Evolutionary conservation across 2,329 filamentous ascomycete genomes (phyloP), one percentile per base, ranked within the genome.

Genomic region (Annulohypoxylon truncatum): DNA sequence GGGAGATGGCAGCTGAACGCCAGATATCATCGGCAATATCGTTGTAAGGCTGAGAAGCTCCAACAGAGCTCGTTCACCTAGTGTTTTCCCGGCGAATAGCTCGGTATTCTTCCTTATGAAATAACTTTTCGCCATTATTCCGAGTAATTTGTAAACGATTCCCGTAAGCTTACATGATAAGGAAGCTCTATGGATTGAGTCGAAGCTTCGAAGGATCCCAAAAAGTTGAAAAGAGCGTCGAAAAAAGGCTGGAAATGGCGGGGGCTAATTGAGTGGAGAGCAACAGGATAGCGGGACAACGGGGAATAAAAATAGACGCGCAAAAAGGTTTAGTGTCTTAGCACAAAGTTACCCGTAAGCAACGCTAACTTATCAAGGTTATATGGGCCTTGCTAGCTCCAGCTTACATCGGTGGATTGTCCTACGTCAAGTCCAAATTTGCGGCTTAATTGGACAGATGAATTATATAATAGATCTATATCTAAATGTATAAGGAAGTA

Each of bases 401-500:
- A 26, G 12, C 22, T 48, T 28, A 48, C 24, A 47, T 47, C 18
- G 4, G 5, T 33, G 29, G 29, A 12, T 35, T 35, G 33, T 35
- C 33, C 33, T 35, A 35, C 33, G 6, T 35, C 12, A n/a, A 35
- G 33, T 13, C 33, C 10, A 35, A n/a, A 35, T 6, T 13, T 13
- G 33, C 35, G n/a, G n/a, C 26, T 10, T 24, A 26, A 66, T 64
- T 69, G 56, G 63, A 28, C 15, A 24, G 40, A 26, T 20, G 13
- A 12, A 55, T 57, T 44, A 51, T 46, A 51, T 63, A 63, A 63
- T 48, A 57, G 44, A 57, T 29, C n/a, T n/a, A n/a, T n/a, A n/a
- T n/a, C n/a, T n/a, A n/a, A n/a, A n/a, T n/a, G n/a, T n/a, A n/a
- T n/a, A 38, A 38, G 35, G 35, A 38, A 38, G 35, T 38, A 18